phyloP scores from a whole-genome alignment of 2,329 filamentous ascomycete species.

The Nemania sp. region DNA sequence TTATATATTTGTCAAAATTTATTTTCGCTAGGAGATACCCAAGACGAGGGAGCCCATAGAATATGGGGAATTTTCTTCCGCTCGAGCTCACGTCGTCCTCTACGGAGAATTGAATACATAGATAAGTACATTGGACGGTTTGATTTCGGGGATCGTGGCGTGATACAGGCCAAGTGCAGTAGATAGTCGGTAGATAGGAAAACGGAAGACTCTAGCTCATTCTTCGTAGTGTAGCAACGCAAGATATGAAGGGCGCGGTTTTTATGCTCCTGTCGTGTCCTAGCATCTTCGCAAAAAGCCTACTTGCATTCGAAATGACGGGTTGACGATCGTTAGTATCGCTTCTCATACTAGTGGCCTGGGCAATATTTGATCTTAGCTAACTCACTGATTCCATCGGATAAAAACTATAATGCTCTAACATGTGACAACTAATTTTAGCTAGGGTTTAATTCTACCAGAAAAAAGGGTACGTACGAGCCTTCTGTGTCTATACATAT shows the following conservation, averaged over 20 bases:
- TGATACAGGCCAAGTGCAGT: not conserved
- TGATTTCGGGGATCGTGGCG: not conserved
- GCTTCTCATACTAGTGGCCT: not conserved
- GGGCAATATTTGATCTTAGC: not conserved
- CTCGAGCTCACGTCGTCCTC: conserved; percentile 5
- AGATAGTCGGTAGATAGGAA: conserved; percentile 16
- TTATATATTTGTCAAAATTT: conserved; percentile 26
- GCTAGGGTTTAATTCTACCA: not conserved
- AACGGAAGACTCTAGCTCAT: conserved; percentile 5
- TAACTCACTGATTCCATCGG: not conserved
- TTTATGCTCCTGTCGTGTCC: not conserved
- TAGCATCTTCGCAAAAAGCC: not conserved
- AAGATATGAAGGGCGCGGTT: not conserved
- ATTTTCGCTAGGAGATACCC: conserved; percentile 44
- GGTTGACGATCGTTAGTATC: too few relatives aligned
- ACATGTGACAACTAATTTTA: too few relatives aligned
- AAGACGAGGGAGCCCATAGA: conserved; percentile 27
- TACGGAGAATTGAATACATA: conserved; percentile 23
- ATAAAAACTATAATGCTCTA: not conserved
- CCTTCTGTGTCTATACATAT: not conserved
- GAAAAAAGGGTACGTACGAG: not conserved
- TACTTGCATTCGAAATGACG: not conserved
- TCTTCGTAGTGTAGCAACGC: conserved; percentile 40
- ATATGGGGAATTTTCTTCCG: conserved; percentile 1
- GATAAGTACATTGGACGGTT: conserved; percentile 14